Evolutionary conservation across 2,329 filamentous ascomycete species (phyloP).

Genomic region (Fusarium verticillioides): DNA sequence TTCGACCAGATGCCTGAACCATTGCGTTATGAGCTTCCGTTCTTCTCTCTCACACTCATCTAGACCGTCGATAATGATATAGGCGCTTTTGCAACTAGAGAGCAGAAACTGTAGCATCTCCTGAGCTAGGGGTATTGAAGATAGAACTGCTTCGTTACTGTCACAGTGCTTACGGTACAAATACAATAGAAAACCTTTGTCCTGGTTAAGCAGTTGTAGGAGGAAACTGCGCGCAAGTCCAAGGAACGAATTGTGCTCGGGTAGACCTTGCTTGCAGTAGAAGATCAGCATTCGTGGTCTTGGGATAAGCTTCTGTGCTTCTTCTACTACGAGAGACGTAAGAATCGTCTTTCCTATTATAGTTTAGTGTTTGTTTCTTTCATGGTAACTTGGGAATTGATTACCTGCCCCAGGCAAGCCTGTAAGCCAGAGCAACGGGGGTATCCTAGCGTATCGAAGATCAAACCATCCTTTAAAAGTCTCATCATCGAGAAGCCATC

Average conservation of each 20-base stretch:
- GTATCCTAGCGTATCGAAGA: rapidly evolving
- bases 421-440: rapidly evolving
- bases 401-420: neutral
- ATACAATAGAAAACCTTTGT: rapidly evolving
- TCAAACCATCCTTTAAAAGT: rapidly evolving
- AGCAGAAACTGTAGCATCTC: rapidly evolving
- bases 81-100: rapidly evolving
- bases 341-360: rapidly evolving
- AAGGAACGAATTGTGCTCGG: rapidly evolving
- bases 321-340: rapidly evolving
- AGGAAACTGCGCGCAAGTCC: neutral
- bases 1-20: neutral
- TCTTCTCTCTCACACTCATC: neutral
- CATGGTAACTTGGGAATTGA: rapidly evolving
- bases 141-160: rapidly evolving
- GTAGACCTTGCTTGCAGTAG: rapidly evolving
- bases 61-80: neutral
- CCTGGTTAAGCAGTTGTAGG: rapidly evolving
- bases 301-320: rapidly evolving
- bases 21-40: neutral
- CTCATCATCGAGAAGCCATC: neutral
- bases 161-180: rapidly evolving
- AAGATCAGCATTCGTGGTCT: rapidly evolving
- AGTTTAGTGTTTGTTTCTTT: neutral
- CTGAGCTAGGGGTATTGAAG: rapidly evolving